Conservation (phyloP, 441 rosid species). For the Viola pubescens region DNA sequence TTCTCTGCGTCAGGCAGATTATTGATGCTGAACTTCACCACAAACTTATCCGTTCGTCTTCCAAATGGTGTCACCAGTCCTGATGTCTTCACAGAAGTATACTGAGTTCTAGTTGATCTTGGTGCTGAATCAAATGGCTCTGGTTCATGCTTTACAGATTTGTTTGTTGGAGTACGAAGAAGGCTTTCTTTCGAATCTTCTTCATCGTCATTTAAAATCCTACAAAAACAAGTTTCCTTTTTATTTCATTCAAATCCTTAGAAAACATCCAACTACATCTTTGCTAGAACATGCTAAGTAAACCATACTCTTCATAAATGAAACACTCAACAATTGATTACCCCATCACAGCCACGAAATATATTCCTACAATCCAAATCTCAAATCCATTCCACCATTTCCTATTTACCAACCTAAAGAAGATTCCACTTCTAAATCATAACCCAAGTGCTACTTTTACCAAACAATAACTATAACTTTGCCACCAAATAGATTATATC, state of each 20-base stretch:
- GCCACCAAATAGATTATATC: too few relatives aligned
- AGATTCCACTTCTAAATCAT: too few relatives aligned
- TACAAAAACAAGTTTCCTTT: constrained; percentile 13
- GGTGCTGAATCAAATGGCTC: constrained; percentile 41
- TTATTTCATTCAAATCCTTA: neutral
- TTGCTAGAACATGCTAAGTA: too few relatives aligned
- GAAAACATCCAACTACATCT: too few relatives aligned
- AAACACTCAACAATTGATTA: too few relatives aligned
- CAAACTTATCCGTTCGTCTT: constrained; percentile 58
- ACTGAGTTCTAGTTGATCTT: constrained; percentile 41
- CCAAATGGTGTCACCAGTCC: constrained; percentile 80
- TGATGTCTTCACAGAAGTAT: constrained; percentile 53
- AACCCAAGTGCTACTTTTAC: too few relatives aligned
- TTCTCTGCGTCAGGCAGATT: constrained; percentile 32
- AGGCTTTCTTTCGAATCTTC: constrained; percentile 43
- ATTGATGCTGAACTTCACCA: constrained; percentile 52
- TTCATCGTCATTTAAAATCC: constrained; percentile 61
- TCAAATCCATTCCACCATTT: too few relatives aligned
- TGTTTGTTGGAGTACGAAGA: constrained; percentile 65
- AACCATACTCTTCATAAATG: too few relatives aligned
- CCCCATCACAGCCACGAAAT: too few relatives aligned
- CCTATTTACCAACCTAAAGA: too few relatives aligned
- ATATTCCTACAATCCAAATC: too few relatives aligned
- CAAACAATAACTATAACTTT: too few relatives aligned
- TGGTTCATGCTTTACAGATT: constrained; percentile 29